Evolutionary conservation across 1,139 yeast species (phyloP).

Genomic region (Magnusiomyces tetraspermus): DNA sequence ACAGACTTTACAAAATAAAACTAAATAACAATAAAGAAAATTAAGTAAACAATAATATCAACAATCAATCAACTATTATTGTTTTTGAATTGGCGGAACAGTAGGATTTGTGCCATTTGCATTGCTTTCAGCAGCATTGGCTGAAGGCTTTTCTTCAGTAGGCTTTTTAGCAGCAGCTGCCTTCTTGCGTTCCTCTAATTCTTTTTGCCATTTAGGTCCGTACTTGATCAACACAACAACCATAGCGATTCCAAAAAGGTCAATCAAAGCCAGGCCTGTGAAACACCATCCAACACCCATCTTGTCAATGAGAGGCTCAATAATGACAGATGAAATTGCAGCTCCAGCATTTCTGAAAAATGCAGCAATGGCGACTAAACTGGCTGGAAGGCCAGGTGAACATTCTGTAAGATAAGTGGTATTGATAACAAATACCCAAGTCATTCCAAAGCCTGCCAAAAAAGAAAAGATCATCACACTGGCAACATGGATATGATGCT

Average conservation of each 20-base stretch:
- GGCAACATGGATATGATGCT: conserved; percentile 38
- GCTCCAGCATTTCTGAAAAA: conserved; percentile 49
- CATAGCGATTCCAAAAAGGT: conserved; percentile 32
- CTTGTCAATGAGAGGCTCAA: conserved; percentile 34
- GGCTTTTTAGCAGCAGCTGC: neutral
- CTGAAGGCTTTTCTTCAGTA: neutral
- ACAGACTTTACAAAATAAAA: too few relatives aligned
- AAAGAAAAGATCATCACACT: conserved; percentile 40
- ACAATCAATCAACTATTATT: too few relatives aligned
- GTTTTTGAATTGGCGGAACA: too few relatives aligned
- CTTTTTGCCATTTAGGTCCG: conserved; percentile 27
- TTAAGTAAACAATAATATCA: too few relatives aligned
- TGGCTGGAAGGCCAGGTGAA: conserved; percentile 44
- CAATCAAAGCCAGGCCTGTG: conserved; percentile 43
- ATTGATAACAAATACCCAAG: conserved; percentile 51
- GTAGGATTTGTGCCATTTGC: too few relatives aligned
- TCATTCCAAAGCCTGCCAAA: conserved; percentile 46
- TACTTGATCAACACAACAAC: conserved; percentile 26
- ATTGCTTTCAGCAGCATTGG: too few relatives aligned
- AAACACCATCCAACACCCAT: conserved; percentile 57
- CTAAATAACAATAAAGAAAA: too few relatives aligned
- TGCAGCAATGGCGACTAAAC: conserved; percentile 49
- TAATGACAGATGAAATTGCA: conserved; percentile 44
- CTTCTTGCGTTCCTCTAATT: conserved; percentile 17
- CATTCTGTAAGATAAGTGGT: conserved; percentile 51